A percentile compares a stretch with the other conserved stretches of the same genome.
phyloP scores from a whole-genome alignment of 2,329 filamentous ascomycete genomes.

The Alternaria atra region DNA sequence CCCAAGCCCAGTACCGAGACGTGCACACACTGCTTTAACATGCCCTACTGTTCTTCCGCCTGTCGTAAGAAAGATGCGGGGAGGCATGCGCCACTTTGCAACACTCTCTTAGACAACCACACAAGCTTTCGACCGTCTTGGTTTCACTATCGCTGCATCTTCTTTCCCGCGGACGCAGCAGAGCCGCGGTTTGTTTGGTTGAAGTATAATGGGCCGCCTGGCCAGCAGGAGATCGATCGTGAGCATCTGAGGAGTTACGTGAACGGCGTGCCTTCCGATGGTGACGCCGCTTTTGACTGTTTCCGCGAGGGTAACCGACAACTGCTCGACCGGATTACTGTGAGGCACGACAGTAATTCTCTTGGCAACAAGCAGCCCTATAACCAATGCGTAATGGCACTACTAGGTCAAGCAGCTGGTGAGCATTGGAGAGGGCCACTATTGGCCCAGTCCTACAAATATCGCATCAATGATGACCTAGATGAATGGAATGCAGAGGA shows the following conservation, averaged over 20 bases:
- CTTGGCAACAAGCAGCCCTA: not conserved
- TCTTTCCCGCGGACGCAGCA: not conserved
- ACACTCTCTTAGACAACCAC: not conserved
- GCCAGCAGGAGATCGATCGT: not conserved
- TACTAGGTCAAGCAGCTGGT: not conserved
- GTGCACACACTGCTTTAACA: not conserved
- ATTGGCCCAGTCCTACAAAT: not conserved
- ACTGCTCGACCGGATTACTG: not conserved
- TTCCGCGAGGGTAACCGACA: not conserved
- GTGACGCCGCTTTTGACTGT: not conserved
- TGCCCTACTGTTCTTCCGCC: not conserved
- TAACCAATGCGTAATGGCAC: not conserved
- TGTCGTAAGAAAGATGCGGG: not conserved
- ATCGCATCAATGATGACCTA: not conserved
- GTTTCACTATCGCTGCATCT: not conserved
- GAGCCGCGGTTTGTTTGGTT: not conserved
- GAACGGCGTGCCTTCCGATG: not conserved
- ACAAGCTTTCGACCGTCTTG: not conserved
- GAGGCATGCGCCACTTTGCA: not conserved
- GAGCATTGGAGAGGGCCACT: not conserved
- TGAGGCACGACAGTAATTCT: not conserved
- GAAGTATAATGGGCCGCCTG: not conserved
- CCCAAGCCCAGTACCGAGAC: not conserved
- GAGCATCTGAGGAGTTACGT: not conserved
- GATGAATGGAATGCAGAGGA: not conserved